phyloP scores from a whole-genome alignment of 2,329 filamentous ascomycete species.

The Stagonosporopsis chrysanthemi region DNA sequence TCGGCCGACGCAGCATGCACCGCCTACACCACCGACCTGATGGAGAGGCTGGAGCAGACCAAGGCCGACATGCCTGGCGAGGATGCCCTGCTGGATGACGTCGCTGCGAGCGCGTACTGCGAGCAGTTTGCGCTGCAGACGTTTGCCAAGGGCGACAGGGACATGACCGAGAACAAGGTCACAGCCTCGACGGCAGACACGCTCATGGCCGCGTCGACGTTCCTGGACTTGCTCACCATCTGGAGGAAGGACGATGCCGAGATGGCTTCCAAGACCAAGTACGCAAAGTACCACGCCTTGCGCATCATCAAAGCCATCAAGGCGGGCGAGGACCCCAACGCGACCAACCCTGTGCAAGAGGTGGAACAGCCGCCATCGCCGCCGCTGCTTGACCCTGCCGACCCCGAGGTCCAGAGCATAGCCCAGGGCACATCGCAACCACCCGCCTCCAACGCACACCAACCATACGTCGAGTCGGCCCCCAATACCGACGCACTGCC shows the following conservation, averaged over 20 bases:
- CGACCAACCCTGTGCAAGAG: slow-evolving; percentile 78
- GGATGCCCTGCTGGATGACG: slow-evolving; percentile 84
- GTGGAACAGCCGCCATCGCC: slow-evolving; percentile 46
- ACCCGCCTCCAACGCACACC: slow-evolving; percentile 33
- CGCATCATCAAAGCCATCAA: slow-evolving; percentile 91
- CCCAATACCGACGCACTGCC: slow-evolving; percentile 63
- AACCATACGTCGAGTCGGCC: slow-evolving; percentile 67
- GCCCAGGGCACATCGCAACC: slow-evolving; percentile 44
- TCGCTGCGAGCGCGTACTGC: slow-evolving; percentile 87
- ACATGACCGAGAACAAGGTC: slow-evolving; percentile 82
- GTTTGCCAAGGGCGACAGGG: slow-evolving; percentile 82
- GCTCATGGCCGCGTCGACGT: slow-evolving; percentile 89
- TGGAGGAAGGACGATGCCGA: slow-evolving; percentile 80
- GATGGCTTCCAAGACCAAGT: slow-evolving; percentile 86
- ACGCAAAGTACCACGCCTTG: slow-evolving; percentile 93
- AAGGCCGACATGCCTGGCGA: slow-evolving; percentile 78
- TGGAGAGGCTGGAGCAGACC: slow-evolving; percentile 89
- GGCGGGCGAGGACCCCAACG: slow-evolving; percentile 89
- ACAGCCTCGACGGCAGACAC: slow-evolving; percentile 91
- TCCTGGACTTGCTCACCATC: slow-evolving; percentile 85
- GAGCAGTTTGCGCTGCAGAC: slow-evolving; percentile 93
- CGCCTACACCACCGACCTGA: slow-evolving; percentile 79
- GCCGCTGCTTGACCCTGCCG: slow-evolving; percentile 65
- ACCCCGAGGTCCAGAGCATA: slow-evolving; percentile 69
- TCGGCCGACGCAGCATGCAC: slow-evolving; percentile 78